These are phyloP conservation scores for Candida ponderosae DNA, from an alignment of 805 yeast genomes.

Conservation along the genomic window DNA sequence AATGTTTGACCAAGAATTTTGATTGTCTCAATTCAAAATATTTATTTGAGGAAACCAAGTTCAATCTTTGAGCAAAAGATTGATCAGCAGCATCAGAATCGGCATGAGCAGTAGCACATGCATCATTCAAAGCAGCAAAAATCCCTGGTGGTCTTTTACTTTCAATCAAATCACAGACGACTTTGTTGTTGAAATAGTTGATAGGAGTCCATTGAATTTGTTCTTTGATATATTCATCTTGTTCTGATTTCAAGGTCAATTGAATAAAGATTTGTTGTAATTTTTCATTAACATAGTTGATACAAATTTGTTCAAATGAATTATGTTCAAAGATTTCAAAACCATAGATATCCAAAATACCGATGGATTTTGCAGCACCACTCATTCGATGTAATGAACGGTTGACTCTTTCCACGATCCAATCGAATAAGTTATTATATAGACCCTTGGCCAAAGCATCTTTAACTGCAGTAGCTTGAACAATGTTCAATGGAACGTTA, in stretches of 20 bases:
- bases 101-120: conserved; percentile 97
- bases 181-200: conserved; percentile 89
- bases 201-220: conserved; percentile 97
- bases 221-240: conserved; percentile 93
- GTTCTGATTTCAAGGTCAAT: conserved; percentile 92
- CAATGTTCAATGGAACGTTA: conserved; percentile 85
- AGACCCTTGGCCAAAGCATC: conserved; percentile 95
- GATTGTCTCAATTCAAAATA: conserved; percentile 85
- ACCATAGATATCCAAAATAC: conserved; percentile 92
- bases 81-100: conserved; percentile 96
- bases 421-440: conserved; percentile 86
- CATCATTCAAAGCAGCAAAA: conserved; percentile 93
- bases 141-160: conserved; percentile 92
- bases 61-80: conserved; percentile 86
- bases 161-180: conserved; percentile 95
- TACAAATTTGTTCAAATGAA: conserved; percentile 92
- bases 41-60: conserved; percentile 71
- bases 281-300: conserved; percentile 93
- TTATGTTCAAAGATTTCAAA: conserved; percentile 94
- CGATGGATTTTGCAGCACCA: conserved; percentile 63
- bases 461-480: conserved; percentile 90
- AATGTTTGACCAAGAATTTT: conserved; percentile 88
- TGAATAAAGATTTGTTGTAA: conserved; percentile 95
- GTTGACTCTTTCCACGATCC: conserved; percentile 93
- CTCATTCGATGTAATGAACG: conserved; percentile 53